A percentile compares a stretch with the other conserved stretches of the same genome.
Evolutionary conservation across 306 rosid genomes (phyloP).

Genomic region (Malus sylvestris): DNA sequence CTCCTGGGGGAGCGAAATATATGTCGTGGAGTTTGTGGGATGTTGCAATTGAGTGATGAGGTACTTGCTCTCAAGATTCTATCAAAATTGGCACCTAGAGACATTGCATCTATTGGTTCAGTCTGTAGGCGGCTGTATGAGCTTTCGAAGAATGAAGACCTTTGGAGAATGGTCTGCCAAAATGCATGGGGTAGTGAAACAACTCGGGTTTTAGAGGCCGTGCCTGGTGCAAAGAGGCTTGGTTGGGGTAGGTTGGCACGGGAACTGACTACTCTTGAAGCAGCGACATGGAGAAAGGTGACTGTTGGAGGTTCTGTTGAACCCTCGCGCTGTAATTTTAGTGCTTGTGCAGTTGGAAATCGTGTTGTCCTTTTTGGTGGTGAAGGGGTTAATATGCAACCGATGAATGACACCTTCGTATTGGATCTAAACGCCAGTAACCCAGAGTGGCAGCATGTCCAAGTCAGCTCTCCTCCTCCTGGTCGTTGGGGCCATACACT

Average conservation of each 20-base stretch:
- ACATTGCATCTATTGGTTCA: slow-evolving; percentile 90
- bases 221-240: slow-evolving; percentile 94
- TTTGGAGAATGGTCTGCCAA: slow-evolving; percentile 98
- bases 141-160: slow-evolving; percentile 77
- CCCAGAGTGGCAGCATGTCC: slow-evolving; percentile 97
- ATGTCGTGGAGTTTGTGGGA: slow-evolving; percentile 85
- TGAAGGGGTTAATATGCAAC: slow-evolving; percentile 99
- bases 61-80: slow-evolving; percentile 88
- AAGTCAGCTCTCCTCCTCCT: slow-evolving; percentile 98
- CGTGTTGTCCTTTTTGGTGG: slow-evolving; percentile 98
- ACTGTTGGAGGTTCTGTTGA: slow-evolving; percentile 92
- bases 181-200: slow-evolving; percentile 99
- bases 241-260: slow-evolving; percentile 95
- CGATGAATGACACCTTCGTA: slow-evolving; percentile 96
- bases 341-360: slow-evolving; percentile 99
- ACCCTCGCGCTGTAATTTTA: slow-evolving; percentile 95
- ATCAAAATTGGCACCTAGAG: slow-evolving; percentile 86
- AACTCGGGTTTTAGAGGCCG: slow-evolving; percentile 85
- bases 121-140: slow-evolving; percentile 72
- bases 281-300: slow-evolving; percentile 96
- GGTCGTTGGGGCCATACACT: slow-evolving; percentile 99
- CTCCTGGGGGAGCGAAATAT: slow-evolving; percentile 71
- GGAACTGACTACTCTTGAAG: slow-evolving; percentile 97
- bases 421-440: slow-evolving; percentile 80
- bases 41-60: slow-evolving; percentile 89